Evolutionary conservation across 164 flowering plant species (phyloP).

Genomic region (Cinnamomum chago): DNA sequence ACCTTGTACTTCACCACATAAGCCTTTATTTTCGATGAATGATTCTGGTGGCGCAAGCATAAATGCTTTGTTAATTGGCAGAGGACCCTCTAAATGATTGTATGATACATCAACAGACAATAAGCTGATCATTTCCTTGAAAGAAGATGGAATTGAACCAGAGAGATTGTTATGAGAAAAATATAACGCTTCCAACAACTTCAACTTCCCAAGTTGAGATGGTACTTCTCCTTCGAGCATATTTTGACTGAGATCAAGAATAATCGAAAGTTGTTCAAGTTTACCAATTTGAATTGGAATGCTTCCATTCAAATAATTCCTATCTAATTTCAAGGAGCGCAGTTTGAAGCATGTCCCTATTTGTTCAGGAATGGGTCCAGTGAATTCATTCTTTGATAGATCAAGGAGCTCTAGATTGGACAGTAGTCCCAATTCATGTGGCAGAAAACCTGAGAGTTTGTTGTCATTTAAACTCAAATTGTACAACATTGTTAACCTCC

Average conservation of each 20-base stretch:
- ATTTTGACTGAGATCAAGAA: background rate
- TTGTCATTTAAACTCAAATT: background rate
- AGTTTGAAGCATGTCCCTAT: background rate
- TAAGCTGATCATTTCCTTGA: constrained; percentile 2
- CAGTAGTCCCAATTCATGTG: background rate
- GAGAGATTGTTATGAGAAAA: constrained; percentile 4
- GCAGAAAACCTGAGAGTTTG: background rate
- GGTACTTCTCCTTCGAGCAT: background rate
- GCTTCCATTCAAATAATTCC: background rate
- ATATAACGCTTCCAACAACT: background rate
- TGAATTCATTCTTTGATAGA: background rate
- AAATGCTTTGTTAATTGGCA: constrained; percentile 5
- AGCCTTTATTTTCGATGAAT: constrained; percentile 19
- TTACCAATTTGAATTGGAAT: background rate
- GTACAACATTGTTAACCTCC: background rate
- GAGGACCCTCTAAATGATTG: constrained; percentile 5
- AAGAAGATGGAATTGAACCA: constrained; percentile 5
- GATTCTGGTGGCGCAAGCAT: constrained; percentile 1
- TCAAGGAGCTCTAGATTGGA: background rate
- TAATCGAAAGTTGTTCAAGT: background rate
- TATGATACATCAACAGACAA: background rate
- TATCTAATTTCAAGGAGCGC: background rate
- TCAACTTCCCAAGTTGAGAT: background rate
- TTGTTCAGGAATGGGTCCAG: background rate
- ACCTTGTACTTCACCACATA: constrained; percentile 45